Evolutionary conservation across 192 early-diverging fungal species (phyloP).

Genomic region (Rhizophagus sp.): DNA sequence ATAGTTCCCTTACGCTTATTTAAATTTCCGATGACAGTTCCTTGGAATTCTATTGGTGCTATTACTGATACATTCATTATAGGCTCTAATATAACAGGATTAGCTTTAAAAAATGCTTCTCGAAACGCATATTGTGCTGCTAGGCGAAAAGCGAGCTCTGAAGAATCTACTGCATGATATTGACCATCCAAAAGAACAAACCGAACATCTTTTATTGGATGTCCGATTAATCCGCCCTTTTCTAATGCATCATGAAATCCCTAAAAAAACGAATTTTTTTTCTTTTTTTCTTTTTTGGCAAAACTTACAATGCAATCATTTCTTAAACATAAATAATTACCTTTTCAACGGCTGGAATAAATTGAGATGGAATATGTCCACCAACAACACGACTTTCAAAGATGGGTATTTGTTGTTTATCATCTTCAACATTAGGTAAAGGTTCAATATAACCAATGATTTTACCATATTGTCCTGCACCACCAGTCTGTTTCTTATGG

Average conservation of each 20-base stretch:
- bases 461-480: constrained; percentile 93
- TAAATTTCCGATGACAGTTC: constrained; percentile 84
- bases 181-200: constrained; percentile 92
- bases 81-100: constrained; percentile 88
- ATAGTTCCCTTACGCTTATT: constrained; percentile 99
- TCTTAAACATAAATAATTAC: constrained; percentile 9
- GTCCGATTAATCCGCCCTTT: constrained; percentile 91
- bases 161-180: constrained; percentile 92
- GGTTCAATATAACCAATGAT: constrained; percentile 93
- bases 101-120: constrained; percentile 83
- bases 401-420: constrained; percentile 55
- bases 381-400: constrained; percentile 89
- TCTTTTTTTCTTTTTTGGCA: background rate
- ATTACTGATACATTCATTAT: constrained; percentile 94
- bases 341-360: constrained; percentile 94
- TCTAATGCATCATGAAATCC: constrained; percentile 89
- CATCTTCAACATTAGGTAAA: constrained; percentile 65
- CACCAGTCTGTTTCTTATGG: constrained; percentile 98
- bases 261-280: background rate
- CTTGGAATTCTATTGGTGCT: constrained; percentile 92
- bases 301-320: constrained; percentile 3
- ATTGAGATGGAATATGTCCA: constrained; percentile 92
- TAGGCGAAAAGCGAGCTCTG: constrained; percentile 93
- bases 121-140: constrained; percentile 87
- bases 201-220: constrained; percentile 82